Base-by-base conservation (phyloP, 2,329 filamentous ascomycete species). In the Claviceps fusiformis region DNA sequence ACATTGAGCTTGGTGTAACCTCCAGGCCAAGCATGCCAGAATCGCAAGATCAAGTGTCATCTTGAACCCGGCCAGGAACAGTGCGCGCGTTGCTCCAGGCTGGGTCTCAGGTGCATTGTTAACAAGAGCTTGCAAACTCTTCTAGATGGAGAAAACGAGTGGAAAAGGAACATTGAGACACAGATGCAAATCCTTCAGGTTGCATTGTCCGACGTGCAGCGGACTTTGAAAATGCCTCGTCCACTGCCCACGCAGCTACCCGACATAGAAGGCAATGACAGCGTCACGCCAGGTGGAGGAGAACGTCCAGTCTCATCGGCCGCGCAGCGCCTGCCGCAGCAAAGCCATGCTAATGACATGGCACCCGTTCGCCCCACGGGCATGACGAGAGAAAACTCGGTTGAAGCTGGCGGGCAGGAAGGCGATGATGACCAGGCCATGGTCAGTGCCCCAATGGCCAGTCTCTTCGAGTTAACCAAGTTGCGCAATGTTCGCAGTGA, bases 51-150 rank as follows among this genome's bases (percentile, higher is more conserved):
- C 60, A 75, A 76, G 61, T 80, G 77, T 61, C 72, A 76, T 56
- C 71, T 78, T 59, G 70, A 72, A 55, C 58, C 60, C 37, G 74
- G 73, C 8, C 69, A 75, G 57, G 60, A 67, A 7, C 71, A 68
- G 55, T 80, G 77, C 62, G 70, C 70, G 9, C 72, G 78, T 60
- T 80, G 77, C 59, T 62, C 69, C 37, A 73, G 74, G 45, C 73
- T 75, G 29, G 73, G 74, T 10, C 68, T 79, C 45, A 72, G 74
- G 57, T 80, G 77, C 60, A 68, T 77, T 9, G 73, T 79, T 39
- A 79, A 80, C 60, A 76, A 78, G 63, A 79, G 76, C 61, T 71
- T 78, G 24, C 77, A 80, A 61, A 77, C 75, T 55, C 73, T 80
- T 47, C 69, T 79, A 24, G 75, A 79, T 50, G 75, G 77, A 53